Conservation (phyloP, 352 stramenopile genomes). For the Phytophthora ramorum region DNA sequence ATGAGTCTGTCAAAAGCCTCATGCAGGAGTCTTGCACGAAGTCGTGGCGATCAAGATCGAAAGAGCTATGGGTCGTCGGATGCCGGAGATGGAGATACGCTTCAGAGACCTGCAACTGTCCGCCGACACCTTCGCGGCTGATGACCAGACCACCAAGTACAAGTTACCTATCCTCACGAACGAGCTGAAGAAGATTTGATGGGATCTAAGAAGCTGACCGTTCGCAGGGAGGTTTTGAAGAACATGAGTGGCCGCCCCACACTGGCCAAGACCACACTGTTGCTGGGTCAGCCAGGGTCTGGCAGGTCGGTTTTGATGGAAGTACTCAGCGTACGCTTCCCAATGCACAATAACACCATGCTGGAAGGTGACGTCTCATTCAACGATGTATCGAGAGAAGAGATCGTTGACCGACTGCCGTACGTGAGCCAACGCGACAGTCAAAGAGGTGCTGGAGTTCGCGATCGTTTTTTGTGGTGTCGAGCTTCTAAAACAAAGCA, state of each 20-base stretch:
- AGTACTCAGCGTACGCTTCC: slow-evolving; percentile 39
- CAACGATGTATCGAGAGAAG: slow-evolving; percentile 35
- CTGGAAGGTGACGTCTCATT: slow-evolving; percentile 42
- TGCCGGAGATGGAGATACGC: slow-evolving; percentile 52
- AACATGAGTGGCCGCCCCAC: slow-evolving; percentile 35
- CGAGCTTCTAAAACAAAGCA: too few relatives aligned
- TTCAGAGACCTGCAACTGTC: slow-evolving; percentile 48
- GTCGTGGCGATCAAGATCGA: too few relatives aligned
- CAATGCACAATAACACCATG: slow-evolving; percentile 38
- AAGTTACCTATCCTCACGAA: slow-evolving; percentile 47
- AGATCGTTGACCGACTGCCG: too few relatives aligned
- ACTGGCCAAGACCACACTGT: slow-evolving; percentile 41
- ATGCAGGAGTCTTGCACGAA: too few relatives aligned
- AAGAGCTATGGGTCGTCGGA: too few relatives aligned
- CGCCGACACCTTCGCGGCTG: slow-evolving; percentile 35
- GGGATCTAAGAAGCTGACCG: slow-evolving; percentile 30
- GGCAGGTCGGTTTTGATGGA: too few relatives aligned
- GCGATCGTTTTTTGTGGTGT: too few relatives aligned
- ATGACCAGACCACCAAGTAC: slow-evolving; percentile 27
- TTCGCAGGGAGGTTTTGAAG: slow-evolving; percentile 45
- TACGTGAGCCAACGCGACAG: too few relatives aligned
- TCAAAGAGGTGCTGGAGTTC: too few relatives aligned
- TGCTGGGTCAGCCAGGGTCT: slow-evolving; percentile 37
- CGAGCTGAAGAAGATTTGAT: slow-evolving; percentile 42
- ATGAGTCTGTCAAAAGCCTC: too few relatives aligned